Base-by-base conservation (phyloP, 2,329 filamentous ascomycete species). In the Aspergillus caelatus region DNA sequence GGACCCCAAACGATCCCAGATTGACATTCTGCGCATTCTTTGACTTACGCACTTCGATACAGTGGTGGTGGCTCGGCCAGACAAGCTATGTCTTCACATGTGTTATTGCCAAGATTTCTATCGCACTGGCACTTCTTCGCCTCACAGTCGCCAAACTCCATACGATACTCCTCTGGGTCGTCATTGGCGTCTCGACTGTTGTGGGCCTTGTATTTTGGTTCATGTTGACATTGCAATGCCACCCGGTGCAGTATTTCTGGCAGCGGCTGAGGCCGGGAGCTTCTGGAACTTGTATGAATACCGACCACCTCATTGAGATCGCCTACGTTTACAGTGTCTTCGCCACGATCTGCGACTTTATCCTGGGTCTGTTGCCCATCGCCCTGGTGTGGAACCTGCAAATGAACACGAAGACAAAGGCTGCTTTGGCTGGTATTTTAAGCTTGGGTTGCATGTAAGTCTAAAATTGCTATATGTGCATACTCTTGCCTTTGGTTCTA, bases 41-140 rank as follows among this genome's bases (percentile, higher is more conserved):
- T 36, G 21, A 14, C 52, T 34, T 14, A 36, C 12, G n/a, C 45
- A 28, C 41, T 48, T 48, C 11, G 41, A 36, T 21, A 48, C 23
- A 77, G 76, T 78, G 74, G 73, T 87, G 83, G 84, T 87, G 82
- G 75, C 78, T 86, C n/a, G 84, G 83, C 66, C 84, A 86, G 68
- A 74, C 84, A n/a, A 81, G 82, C 65, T 87, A 87, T 70, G 80
- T 83, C 9, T 71, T 84, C 60, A 77, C 80, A 6, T 83, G 79
- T 26, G 77, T 80, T 45, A 70, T 82, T 14, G 78, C 84, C 53
- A 85, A 85, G 63, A 77, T 85, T 43, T 82, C 84, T 1, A 83
- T 87, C 58, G 82, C 79, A 6, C 74, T 85, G n/a, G 85, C 86
- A 63, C 79, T 86, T 50, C 79, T 86, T 16, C 81, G 84, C 57